Evolutionary conservation across 2,329 filamentous ascomycete genomes (phyloP), one percentile per base, ranked within the genome.

Genomic region (Fusarium sp.): DNA sequence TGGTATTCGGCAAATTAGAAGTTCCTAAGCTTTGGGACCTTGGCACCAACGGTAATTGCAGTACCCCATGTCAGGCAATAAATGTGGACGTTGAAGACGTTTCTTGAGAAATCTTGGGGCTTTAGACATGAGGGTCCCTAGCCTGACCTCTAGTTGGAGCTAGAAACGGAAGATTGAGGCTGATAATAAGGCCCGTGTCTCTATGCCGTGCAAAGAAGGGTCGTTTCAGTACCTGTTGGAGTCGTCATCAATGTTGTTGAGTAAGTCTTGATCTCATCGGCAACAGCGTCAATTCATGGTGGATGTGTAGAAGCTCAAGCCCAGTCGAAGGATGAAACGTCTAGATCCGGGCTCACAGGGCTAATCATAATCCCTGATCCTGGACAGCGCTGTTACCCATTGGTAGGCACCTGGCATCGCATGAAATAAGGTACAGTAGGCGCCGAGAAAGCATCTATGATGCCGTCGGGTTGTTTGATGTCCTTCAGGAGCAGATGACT

Each of bases 321-420:
- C 68, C 60, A 60, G 65, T 64, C 67, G 63, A 68, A 59, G 44
- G 74, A 77, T 77, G 76, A 77, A 77, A 77, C 76, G 54, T 67
- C 70, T 52, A 64, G 70, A 69, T 70, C 61, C 56, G 67, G 44
- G 70, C 60, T 72, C 68, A 57, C 63, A 45, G 25, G 45, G 61
- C 36, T 35, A 25, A 27, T 18, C 27, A 38, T 25, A 33, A 75
- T 66, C 75, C 75, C 63, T 76, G 73, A 76, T 70, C 75, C 73
- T 57, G 44, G 65, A 38, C 27, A 33, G 55, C 53, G 41, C 52
- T 56, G 60, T 53, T 49, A 50, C 52, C 57, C 47, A 33, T 44
- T 45, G 39, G 56, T 33, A 36, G 57, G 22, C 25, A 55, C 38
- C 39, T 56, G 65, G 33, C 56, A 56, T 66, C 55, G 64, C 39